Conservation (phyloP, 1,284 basidiomycete genomes). For the Caloboletus firmus region DNA sequence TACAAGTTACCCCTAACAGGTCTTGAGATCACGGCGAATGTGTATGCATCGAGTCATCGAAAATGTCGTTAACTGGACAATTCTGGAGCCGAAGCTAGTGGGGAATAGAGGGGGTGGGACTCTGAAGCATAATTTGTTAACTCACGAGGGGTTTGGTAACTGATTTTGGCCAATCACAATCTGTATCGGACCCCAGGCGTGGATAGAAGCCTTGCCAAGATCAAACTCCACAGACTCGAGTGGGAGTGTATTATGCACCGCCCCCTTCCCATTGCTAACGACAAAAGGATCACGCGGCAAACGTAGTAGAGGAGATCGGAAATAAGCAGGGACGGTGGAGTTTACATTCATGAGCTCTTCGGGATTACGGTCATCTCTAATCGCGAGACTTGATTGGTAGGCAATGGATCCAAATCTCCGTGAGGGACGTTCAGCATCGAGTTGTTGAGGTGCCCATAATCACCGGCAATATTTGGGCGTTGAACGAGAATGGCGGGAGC, state of each 20-base stretch:
- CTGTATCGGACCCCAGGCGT: background rate
- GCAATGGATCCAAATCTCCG: constrained; percentile 5
- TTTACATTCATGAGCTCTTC: constrained; percentile 10
- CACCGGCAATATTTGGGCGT: background rate
- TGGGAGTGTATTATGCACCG: background rate
- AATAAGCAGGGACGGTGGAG: constrained; percentile 11
- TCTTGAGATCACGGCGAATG: background rate
- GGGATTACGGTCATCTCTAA: background rate
- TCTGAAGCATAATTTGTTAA: background rate
- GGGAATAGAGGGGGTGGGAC: constrained; percentile 2
- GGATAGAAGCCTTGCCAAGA: background rate
- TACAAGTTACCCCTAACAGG: constrained; percentile 7
- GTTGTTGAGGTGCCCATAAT: background rate
- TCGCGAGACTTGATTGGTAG: background rate
- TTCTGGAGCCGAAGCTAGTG: background rate
- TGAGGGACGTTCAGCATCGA: background rate
- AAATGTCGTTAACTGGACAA: background rate
- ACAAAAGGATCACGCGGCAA: background rate
- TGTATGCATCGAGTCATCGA: constrained; percentile 6
- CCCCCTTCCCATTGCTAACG: background rate
- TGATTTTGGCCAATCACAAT: constrained; percentile 9
- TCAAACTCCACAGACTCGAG: constrained; percentile 8
- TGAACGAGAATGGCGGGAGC: background rate
- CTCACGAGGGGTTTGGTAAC: background rate
- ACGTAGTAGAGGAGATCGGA: background rate